Base-by-base conservation (phyloP, 1,284 basidiomycete species). In the Ceratobasidium sp. region DNA sequence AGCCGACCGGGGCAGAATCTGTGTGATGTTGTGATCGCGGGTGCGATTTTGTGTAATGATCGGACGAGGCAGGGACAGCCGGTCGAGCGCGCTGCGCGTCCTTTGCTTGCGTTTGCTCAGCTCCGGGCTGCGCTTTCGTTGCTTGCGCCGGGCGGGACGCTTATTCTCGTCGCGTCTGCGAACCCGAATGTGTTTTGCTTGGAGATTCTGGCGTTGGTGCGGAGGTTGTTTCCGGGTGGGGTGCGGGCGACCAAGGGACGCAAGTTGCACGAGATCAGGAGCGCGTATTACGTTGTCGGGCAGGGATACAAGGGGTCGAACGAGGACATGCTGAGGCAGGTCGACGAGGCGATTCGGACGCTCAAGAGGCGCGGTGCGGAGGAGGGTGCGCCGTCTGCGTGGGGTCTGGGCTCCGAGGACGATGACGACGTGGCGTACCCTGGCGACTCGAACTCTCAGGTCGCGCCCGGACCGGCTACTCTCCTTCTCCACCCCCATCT, bases 161-260 rank as follows among this genome's bases (percentile, higher is more conserved):
- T 66, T 2, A 66, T 66, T 46, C 62, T 66, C 49, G 62, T 66
- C 32, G 43, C 62, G n/a, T 66, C 62, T 46, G 62, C 62, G 18
- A 66, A 66, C 28, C 62, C 62, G 2, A 66, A 66, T 21, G 62
- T 66, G 43, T 66, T 66, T 49, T 66, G 62, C 28, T 46, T 66
- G 43, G 62, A 66, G 46, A 66, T 66, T 32, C 47, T 66, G 23
- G 47, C 43, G n/a, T 21, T 66, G 8, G 32, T 66, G 7, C 26
- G 62, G 13, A 16, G 62, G 46, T 21, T 66, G 21, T 66, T 66
- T 38, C 13, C 62, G 18, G 13, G 32, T 18, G 62, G 43, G 2
- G 61, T 66, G 26, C 62, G 62, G 9, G 23, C 62, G 9, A 66
- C 62, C 62, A 66, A 66, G 62, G 62, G 62, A 14, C 62, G 62